phyloP scores from a whole-genome alignment of 345 rosid species.

The Erodium maritimum region DNA sequence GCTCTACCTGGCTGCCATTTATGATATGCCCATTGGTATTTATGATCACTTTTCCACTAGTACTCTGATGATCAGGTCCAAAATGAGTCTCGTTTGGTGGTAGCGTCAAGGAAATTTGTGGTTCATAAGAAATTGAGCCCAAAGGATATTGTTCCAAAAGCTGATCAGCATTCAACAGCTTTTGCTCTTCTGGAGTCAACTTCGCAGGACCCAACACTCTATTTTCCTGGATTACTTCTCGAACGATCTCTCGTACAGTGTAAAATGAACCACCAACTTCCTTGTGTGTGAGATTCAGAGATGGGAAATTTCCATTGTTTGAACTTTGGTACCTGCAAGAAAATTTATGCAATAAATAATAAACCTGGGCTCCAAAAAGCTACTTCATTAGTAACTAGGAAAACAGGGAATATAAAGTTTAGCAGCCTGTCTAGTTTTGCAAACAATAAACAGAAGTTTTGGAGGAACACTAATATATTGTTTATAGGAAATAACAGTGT shows the following conservation, averaged over 20 bases:
- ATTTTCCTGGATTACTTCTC: slow-evolving; percentile 95
- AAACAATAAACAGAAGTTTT: too few relatives aligned
- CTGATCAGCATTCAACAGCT: slow-evolving; percentile 10
- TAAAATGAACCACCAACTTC: slow-evolving; percentile 97
- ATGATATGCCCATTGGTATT: slow-evolving; percentile 16
- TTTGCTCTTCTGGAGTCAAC: slow-evolving; percentile 25
- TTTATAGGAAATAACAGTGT: too few relatives aligned
- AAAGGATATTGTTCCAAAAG: slow-evolving; percentile 36
- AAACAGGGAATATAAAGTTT: too few relatives aligned
- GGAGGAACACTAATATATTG: too few relatives aligned
- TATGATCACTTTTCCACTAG: slow-evolving; percentile 12
- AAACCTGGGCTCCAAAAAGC: too few relatives aligned
- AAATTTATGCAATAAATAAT: slow-evolving; percentile 7
- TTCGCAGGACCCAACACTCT: slow-evolving; percentile 83
- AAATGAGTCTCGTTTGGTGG: slow-evolving; percentile 8
- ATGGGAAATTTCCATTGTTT: slow-evolving; percentile 69
- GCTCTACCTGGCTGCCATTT: slow-evolving; percentile 19
- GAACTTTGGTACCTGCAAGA: slow-evolving; percentile 55
- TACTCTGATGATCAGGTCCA: slow-evolving; percentile 1
- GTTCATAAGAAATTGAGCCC: slow-evolving; percentile 46
- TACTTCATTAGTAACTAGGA: too few relatives aligned
- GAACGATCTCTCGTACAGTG: slow-evolving; percentile 81
- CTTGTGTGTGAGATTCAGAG: slow-evolving; percentile 77
- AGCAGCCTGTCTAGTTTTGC: too few relatives aligned
- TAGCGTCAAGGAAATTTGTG: slow-evolving; percentile 21